Evolutionary conservation across 2,329 filamentous ascomycete species (phyloP), one percentile per base, ranked within the genome.

Genomic region (Trichoderma pleuroti): DNA sequence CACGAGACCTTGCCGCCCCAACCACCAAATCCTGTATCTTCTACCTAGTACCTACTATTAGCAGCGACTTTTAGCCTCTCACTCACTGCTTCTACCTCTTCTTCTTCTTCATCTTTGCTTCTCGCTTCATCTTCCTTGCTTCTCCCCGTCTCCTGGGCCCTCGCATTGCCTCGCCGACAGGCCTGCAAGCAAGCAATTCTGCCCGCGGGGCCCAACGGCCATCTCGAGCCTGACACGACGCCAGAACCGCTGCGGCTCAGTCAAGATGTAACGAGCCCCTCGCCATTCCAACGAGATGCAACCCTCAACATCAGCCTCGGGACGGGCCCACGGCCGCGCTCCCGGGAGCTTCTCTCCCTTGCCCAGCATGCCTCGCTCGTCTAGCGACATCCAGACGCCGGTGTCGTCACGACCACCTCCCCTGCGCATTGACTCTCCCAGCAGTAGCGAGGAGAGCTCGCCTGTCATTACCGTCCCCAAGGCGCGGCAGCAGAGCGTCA

Each of bases 261-360:
- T 76, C 79, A 84, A 82, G 78, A 85, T 84, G 83, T 84, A 78
- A 84, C 80, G 78, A 76, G 76, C 72, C 71, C 72, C 70, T 66
- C 72, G 54, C 67, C 70, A 72, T 75, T 76, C 74, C 73, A 76
- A 76, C 75, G 73, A 82, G 76, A 87, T 87, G 85, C 85, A 86
- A 77, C 82, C 82, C 74, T 81, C 70, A 74, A 75, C 70, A 70
- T 67, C 73, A 57, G 67, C 71, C 42, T 63, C 71, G 34, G 71
- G 71, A 75, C 81, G 83, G 75, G 82, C 83, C 71, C 79, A 79
- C 65, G 81, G 82, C 59, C 82, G 85, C 73, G 84, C 83, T 72
- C 85, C 86, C 32, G 86, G 86, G 73, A 87, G 85, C 82, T 88
- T 89, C 81, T 85, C 86, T 72, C 84, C 87, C 72, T 79, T 88